Conservation (phyloP, 352 stramenopile species). For the Blastocystis sp. region DNA sequence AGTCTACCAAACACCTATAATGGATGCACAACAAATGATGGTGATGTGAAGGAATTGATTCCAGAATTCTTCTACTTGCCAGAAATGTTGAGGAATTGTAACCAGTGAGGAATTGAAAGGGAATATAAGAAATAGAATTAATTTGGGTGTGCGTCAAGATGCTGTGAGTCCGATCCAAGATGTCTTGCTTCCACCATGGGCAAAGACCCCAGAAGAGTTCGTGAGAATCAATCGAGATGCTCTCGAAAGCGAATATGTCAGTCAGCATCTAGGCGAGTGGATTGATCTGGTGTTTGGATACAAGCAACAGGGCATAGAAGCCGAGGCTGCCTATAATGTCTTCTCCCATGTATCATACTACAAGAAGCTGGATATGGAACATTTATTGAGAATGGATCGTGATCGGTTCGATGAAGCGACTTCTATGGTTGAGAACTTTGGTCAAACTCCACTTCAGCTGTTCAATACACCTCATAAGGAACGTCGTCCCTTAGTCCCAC, state of each 20-base stretch:
- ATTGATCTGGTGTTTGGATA: conserved; percentile 97
- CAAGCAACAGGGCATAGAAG: conserved; percentile 80
- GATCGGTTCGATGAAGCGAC: conserved; percentile 88
- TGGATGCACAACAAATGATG: conserved; percentile 73
- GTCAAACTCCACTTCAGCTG: conserved; percentile 76
- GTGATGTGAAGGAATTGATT: conserved; percentile 80
- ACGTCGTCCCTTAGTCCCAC: background rate
- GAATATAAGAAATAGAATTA: conserved; percentile 71
- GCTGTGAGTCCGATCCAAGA: conserved; percentile 81
- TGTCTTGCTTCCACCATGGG: conserved; percentile 94
- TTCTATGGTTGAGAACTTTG: conserved; percentile 87
- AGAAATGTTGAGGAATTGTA: conserved; percentile 83
- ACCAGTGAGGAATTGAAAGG: conserved; percentile 74
- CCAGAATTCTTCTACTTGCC: conserved; percentile 80
- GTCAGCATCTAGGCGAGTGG: conserved; percentile 88
- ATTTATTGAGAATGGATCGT: conserved; percentile 79
- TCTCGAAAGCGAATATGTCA: conserved; percentile 91
- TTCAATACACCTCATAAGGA: conserved; percentile 41
- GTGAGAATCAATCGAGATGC: conserved; percentile 87
- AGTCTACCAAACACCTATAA: conserved; percentile 76
- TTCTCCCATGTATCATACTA: conserved; percentile 99
- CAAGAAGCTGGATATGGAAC: conserved; percentile 91
- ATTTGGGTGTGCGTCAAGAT: conserved; percentile 80
- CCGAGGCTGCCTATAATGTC: conserved; percentile 86
- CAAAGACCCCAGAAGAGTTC: conserved; percentile 86